Evolutionary conservation across 371 early-diverging fungal genomes (phyloP).

Genomic region (Haplosporangium sp.): DNA sequence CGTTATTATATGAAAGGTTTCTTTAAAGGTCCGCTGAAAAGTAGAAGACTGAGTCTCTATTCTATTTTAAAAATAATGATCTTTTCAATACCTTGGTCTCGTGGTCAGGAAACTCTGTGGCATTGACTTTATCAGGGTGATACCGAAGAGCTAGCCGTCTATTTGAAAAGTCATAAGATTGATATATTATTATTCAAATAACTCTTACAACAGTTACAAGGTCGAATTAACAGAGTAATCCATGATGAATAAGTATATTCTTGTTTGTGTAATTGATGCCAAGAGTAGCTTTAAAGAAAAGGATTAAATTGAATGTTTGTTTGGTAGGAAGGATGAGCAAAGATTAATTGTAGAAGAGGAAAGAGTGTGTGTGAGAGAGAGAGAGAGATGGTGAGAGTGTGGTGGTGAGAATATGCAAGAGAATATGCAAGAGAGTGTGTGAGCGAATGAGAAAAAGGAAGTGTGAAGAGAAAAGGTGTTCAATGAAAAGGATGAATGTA

Average conservation of each 20-base stretch:
- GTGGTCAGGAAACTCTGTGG: slow-evolving; percentile 51
- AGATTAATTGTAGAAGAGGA: neutral
- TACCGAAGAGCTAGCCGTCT: slow-evolving; percentile 78
- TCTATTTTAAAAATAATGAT: too few relatives aligned
- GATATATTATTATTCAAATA: too few relatives aligned
- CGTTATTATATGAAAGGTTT: neutral
- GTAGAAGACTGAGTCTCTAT: slow-evolving; percentile 3
- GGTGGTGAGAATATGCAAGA: too few relatives aligned
- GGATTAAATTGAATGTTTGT: neutral
- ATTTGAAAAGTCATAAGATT: neutral
- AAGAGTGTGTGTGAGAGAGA: too few relatives aligned
- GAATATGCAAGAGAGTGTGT: too few relatives aligned
- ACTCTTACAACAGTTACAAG: too few relatives aligned
- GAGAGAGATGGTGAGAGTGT: too few relatives aligned
- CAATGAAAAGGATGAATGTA: neutral
- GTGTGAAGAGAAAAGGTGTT: neutral
- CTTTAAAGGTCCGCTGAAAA: neutral
- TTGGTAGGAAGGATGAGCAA: neutral
- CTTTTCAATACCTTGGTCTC: slow-evolving; percentile 36
- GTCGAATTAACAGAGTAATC: too few relatives aligned
- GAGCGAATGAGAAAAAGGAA: neutral
- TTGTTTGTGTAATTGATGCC: neutral
- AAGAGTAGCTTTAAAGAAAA: too few relatives aligned
- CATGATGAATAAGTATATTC: too few relatives aligned
- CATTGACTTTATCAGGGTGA: slow-evolving; percentile 82